Evolutionary conservation across 805 yeast species (phyloP), one percentile per base, ranked within the genome.

Genomic region (Limtongozyma cylindracea): DNA sequence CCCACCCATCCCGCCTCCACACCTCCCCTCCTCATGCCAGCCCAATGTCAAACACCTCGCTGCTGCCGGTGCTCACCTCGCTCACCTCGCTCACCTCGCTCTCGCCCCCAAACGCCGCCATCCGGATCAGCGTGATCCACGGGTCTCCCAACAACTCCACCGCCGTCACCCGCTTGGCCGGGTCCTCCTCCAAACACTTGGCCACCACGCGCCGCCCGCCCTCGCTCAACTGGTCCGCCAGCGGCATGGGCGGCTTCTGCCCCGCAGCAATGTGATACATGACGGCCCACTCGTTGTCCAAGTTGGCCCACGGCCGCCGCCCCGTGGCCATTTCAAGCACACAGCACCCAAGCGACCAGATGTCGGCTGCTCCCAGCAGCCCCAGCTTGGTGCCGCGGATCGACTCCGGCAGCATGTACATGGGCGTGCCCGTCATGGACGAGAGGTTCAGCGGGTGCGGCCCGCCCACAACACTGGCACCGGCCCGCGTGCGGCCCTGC

Each of bases 221-320:
- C 10, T 54, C 58, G 31, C 88, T 68, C 24, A 88, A 49, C 43
- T 78, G 93, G 27, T 72, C 88, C 2, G 55, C 45, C 0, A 65
- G 41, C 4, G 98, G 98, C 23, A 84, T 51, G 33, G 63, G 78
- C 0, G 98, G 98, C 26, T 64, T 55, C 38, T 77, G 88, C 2
- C 94, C 93, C 3, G 92, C 91, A 1, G 95, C 96, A 37, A 88
- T 88, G 41, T 78, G 94, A 38, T 82, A 88, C 96, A 88, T 84
- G 23, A 88, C 76, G 2, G 96, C 94, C 91, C 91, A 88, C 39
- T 84, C 96, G 38, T 88, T 88, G 37, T 88, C 98, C 28, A 80
- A 52, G 41, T 78, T 74, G 10, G 91, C 73, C 98, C 98, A 88
- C 5, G 98, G 98, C 27, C 93, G 56, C 31, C 80, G 56, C 9